These are phyloP conservation scores for Ophiosphaerella narmari DNA, from an alignment of 2,329 filamentous ascomycete species.

Conservation along the genomic window DNA sequence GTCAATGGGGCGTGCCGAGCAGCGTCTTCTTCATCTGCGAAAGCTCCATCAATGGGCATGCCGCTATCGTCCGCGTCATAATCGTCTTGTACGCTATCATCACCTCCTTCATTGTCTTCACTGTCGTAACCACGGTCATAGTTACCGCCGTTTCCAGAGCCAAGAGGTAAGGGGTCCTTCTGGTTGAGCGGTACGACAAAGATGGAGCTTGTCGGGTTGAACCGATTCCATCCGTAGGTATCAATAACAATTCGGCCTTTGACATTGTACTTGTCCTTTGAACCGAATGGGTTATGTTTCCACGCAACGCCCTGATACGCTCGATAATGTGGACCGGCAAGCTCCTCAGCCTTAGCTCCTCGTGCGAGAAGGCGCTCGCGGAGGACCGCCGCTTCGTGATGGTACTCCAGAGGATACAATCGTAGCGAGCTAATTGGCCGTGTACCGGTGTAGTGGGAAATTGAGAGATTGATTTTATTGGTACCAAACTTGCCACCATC, in stretches of 20 bases:
- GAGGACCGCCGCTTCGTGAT: constrained; percentile 47
- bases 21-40: constrained; percentile 20
- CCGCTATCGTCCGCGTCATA: constrained; percentile 11
- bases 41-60: constrained; percentile 21
- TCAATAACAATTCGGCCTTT: constrained; percentile 58
- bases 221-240: constrained; percentile 57
- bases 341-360: constrained; percentile 52
- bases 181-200: constrained; percentile 45
- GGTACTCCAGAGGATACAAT: constrained; percentile 52
- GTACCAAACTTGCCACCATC: constrained; percentile 44
- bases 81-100: constrained; percentile 4
- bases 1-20: constrained; percentile 17
- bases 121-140: constrained; percentile 27
- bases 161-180: constrained; percentile 22
- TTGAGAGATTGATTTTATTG: constrained; percentile 33
- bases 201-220: constrained; percentile 50
- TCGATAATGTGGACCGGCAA: constrained; percentile 57
- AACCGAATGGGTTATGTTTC: constrained; percentile 40
- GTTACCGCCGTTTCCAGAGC: background rate
- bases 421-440: constrained; percentile 48
- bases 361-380: constrained; percentile 49
- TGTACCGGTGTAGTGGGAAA: constrained; percentile 47
- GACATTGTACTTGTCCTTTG: constrained; percentile 50
- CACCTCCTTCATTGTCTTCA: constrained; percentile 8
- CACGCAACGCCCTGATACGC: constrained; percentile 54